Evolutionary conservation across 2,329 filamentous ascomycete species (phyloP), one percentile per base, ranked within the genome.

Genomic region (Ophiostoma populinum): DNA sequence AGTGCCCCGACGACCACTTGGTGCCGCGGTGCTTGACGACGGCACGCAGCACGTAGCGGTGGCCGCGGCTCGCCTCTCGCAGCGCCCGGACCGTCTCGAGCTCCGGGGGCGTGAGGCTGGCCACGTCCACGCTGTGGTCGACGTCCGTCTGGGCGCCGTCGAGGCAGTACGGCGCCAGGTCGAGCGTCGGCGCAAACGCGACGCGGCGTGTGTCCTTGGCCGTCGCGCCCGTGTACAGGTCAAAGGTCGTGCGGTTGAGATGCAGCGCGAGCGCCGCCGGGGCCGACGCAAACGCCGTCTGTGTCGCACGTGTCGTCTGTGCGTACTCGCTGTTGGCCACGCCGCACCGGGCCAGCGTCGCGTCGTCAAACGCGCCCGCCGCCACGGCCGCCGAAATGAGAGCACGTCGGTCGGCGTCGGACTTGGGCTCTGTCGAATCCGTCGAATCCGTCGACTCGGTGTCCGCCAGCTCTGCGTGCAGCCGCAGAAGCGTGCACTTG

Each of bases 181-280:
- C n/a, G n/a, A n/a, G n/a, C n/a, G n/a, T n/a, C n/a, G n/a, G n/a
- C n/a, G n/a, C n/a, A n/a, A n/a, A n/a, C n/a, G n/a, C n/a, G n/a
- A n/a, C n/a, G n/a, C n/a, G n/a, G n/a, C n/a, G n/a, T n/a, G n/a
- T n/a, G n/a, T n/a, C n/a, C n/a, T n/a, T n/a, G n/a, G n/a, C n/a
- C n/a, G n/a, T n/a, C n/a, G n/a, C n/a, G 15, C 15, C 12, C 25
- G 25, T 28, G 12, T 16, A 6, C 6, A 28, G 12, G 46, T 95
- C 80, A 47, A 93, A 95, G 1, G 90, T 70, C 35, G 87, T 94
- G 26, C 90, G 72, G 49, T 95, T 94, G 51, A 95, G 69, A 51
- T 98, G 90, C 7, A 95, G 63, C 0, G 75, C 80, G 12, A 98
- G 61, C 37, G 79, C 80, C 43, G 75, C 73, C 1, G 90, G 90